phyloP scores from a whole-genome alignment of 2,329 filamentous ascomycete genomes.

The Diplocarpon mali region DNA sequence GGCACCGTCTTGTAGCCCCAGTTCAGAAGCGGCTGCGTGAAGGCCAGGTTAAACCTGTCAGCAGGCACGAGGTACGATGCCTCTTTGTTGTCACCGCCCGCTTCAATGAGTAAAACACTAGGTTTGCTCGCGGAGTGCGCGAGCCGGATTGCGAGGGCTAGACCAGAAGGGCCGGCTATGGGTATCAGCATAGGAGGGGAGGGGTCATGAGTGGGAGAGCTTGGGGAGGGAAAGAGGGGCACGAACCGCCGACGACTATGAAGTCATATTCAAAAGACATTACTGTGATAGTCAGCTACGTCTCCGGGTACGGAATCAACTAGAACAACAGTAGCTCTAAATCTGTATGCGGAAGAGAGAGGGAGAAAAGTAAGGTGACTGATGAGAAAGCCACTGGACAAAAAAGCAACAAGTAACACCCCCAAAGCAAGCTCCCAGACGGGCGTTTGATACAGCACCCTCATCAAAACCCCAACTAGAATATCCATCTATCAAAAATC shows the following conservation, averaged over 20 bases:
- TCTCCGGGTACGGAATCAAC: too few relatives aligned
- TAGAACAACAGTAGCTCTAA: too few relatives aligned
- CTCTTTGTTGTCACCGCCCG: constrained; percentile 39
- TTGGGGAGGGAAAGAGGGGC: background rate
- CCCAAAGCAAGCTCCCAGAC: too few relatives aligned
- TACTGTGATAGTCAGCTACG: background rate
- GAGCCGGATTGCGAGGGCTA: constrained; percentile 42
- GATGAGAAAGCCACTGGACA: too few relatives aligned
- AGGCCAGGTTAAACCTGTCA: constrained; percentile 42
- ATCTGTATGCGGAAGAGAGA: background rate
- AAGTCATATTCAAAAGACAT: constrained; percentile 11
- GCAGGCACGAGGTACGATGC: constrained; percentile 37
- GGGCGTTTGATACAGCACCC: too few relatives aligned
- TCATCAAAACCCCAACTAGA: too few relatives aligned
- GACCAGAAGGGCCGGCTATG: constrained; percentile 48
- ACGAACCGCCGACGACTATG: constrained; percentile 19
- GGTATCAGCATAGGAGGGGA: background rate
- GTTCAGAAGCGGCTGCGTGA: constrained; percentile 25
- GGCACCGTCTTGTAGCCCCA: constrained; percentile 23
- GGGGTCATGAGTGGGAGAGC: background rate
- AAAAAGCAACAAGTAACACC: too few relatives aligned
- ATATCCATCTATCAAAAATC: too few relatives aligned
- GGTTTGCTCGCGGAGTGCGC: constrained; percentile 36
- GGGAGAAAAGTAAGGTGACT: background rate
- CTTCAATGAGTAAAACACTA: constrained; percentile 48